phyloP scores from a whole-genome alignment of 208 protist genomes.

The Trypanosoma scelopori region DNA sequence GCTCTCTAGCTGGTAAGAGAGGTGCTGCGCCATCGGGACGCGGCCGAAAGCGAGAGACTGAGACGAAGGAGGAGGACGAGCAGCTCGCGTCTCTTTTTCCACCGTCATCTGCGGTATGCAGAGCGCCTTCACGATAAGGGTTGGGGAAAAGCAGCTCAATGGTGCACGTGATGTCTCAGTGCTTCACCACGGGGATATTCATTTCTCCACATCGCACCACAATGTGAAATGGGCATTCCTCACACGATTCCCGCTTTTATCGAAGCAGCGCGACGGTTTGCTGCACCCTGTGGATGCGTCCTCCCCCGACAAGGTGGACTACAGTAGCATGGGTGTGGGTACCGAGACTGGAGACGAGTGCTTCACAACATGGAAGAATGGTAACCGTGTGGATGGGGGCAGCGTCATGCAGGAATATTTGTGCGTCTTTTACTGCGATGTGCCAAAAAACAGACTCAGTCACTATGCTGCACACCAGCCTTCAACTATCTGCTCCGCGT shows the following conservation, averaged over 20 bases:
- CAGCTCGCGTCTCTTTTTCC: background rate
- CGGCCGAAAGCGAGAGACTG: background rate
- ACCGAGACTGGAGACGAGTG: background rate
- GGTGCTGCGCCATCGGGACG: too few species aligned
- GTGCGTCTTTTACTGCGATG: conserved; percentile 78
- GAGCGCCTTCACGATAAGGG: conserved; percentile 66
- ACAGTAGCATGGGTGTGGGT: background rate
- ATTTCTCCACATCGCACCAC: conserved; percentile 56
- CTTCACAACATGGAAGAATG: background rate
- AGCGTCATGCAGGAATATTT: conserved; percentile 53
- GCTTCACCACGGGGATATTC: conserved; percentile 42
- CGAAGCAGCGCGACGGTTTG: background rate
- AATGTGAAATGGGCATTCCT: conserved; percentile 68
- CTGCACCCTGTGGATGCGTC: background rate
- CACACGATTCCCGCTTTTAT: conserved; percentile 39
- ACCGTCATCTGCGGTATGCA: conserved; percentile 18
- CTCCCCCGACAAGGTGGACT: conserved; percentile 11
- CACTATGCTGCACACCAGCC: conserved; percentile 55
- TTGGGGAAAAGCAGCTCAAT: conserved; percentile 41
- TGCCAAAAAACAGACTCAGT: conserved; percentile 53
- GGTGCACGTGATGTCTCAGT: conserved; percentile 65
- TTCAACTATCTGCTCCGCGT: conserved; percentile 60
- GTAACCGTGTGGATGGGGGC: background rate
- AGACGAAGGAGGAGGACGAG: background rate
- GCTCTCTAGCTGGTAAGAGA: too few species aligned